Conservation (phyloP, 2,329 filamentous ascomycete species). For the Esteya vermicola region DNA sequence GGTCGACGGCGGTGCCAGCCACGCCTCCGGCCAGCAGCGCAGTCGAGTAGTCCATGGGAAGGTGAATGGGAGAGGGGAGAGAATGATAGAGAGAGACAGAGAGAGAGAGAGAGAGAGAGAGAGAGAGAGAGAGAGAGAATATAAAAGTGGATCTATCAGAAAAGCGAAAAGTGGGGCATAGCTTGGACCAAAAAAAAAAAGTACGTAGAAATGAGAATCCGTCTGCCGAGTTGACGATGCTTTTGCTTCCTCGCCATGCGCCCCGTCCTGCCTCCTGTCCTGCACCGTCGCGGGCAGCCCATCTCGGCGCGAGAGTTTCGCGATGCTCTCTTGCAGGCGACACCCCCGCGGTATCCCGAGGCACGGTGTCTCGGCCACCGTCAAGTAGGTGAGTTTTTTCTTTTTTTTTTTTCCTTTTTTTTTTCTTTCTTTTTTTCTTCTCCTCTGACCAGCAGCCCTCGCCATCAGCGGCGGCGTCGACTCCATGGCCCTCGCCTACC, state of each 20-base stretch:
- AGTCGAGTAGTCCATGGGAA: conserved; percentile 35
- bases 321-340: conserved; percentile 35
- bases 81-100: neutral
- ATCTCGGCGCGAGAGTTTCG: conserved; percentile 26
- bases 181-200: neutral
- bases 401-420: neutral
- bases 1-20: conserved; percentile 90
- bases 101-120: neutral
- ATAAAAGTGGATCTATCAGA: neutral
- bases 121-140: neutral
- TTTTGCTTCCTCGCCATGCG: conserved; percentile 9
- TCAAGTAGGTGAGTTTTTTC: conserved; percentile 25
- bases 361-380: conserved; percentile 20
- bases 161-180: too few relatives aligned
- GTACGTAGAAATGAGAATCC: too few relatives aligned
- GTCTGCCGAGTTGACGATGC: too few relatives aligned
- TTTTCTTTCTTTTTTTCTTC: neutral
- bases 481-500: conserved; percentile 84
- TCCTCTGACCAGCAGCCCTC: conserved; percentile 35
- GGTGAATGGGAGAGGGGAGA: too few relatives aligned
- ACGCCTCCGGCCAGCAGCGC: conserved; percentile 70
- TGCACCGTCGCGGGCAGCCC: conserved; percentile 24
- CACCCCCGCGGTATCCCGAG: conserved; percentile 33
- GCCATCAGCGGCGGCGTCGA: conserved; percentile 89
- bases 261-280: conserved; percentile 20